Evolutionary conservation across 768 basidiomycete species (phyloP), one percentile per base, ranked within the genome.

Genomic region (Filobasidium wieringae): DNA sequence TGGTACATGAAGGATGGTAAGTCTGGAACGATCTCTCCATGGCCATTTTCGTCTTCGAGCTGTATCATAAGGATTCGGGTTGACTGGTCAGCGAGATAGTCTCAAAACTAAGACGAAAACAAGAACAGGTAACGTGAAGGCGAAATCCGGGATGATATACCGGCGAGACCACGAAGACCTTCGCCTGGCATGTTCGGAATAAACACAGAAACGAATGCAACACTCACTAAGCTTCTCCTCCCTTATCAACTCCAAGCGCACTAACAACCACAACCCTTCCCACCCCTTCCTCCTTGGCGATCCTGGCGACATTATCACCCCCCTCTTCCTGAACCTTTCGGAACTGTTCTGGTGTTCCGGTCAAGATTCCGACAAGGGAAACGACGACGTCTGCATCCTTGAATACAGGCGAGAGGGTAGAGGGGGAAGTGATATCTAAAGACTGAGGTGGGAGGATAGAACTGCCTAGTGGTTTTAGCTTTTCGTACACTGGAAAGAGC

Each of bases 241-340:
- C 85, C 11, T 74, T 62, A 66, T 85, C 77, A n/a, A 84, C 83
- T n/a, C 84, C 84, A 65, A 87, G 84, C 24, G 85, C 84, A 61
- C 83, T 84, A 64, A 88, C 66, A 39, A 68, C 62, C 7, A 69
- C 68, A 31, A 61, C 60, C 58, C 68, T 59, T 57, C 55, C 57
- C 1, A 71, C 82, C 12, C 81, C 81, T 29, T 69, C 76, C 6
- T 76, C 68, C 58, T 76, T 78, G 0, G 82, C 80, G 1, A 78
- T 78, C 34, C 67, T 64, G 0, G 84, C 83, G 7, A 87, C 80
- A 63, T 85, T 83, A 63, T 81, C 79, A 17, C 82, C 83, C 4
- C 86, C 85, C 63, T 76, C 77, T 76, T 79, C 78, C 63, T 87
- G 85, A 15, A 84, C 77, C 9, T 74, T 74, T 51, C 84, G 78